Percentiles rank a stretch among this genome's conserved stretches.
These are phyloP conservation scores for Backusella circina DNA, from an alignment of 192 early-diverging fungal species.

Conservation along the genomic window DNA sequence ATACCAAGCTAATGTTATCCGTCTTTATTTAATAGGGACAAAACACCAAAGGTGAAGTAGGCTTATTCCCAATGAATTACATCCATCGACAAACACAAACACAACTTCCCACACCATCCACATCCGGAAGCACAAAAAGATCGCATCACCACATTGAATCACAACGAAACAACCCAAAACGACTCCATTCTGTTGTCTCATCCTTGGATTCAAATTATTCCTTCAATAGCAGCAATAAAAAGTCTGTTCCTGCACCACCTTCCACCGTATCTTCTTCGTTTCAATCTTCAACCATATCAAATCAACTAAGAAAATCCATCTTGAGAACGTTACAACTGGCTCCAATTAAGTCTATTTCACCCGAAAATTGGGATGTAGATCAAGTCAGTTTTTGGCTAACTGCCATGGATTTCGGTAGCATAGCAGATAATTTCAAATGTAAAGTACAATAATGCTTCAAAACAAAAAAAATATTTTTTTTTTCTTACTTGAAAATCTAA, in stretches of 20 bases:
- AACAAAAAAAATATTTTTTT: background rate
- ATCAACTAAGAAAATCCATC: background rate
- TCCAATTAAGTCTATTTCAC: background rate
- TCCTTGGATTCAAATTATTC: background rate
- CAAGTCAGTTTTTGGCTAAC: slow-evolving; percentile 25
- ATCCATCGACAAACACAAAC: slow-evolving; percentile 35
- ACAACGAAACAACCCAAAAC: background rate
- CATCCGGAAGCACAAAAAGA: background rate
- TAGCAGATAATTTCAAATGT: slow-evolving; percentile 23
- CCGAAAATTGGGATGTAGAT: slow-evolving; percentile 27
- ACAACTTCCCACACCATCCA: slow-evolving; percentile 13
- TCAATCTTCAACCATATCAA: background rate
- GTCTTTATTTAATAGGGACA: slow-evolving; percentile 55
- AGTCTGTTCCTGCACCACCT: background rate
- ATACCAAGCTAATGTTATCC: no score
- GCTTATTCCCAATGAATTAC: slow-evolving; percentile 72
- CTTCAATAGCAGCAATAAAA: background rate
- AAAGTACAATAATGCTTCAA: slow-evolving; percentile 4
- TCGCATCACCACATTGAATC: background rate
- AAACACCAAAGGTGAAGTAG: slow-evolving; percentile 56
- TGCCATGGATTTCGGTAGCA: slow-evolving; percentile 22
- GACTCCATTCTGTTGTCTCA: background rate
- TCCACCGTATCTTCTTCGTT: background rate
- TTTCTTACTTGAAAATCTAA: background rate
- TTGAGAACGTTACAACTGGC: background rate